phyloP scores from a whole-genome alignment of 2,329 filamentous ascomycete genomes.

The Pochonia chlamydosporia region DNA sequence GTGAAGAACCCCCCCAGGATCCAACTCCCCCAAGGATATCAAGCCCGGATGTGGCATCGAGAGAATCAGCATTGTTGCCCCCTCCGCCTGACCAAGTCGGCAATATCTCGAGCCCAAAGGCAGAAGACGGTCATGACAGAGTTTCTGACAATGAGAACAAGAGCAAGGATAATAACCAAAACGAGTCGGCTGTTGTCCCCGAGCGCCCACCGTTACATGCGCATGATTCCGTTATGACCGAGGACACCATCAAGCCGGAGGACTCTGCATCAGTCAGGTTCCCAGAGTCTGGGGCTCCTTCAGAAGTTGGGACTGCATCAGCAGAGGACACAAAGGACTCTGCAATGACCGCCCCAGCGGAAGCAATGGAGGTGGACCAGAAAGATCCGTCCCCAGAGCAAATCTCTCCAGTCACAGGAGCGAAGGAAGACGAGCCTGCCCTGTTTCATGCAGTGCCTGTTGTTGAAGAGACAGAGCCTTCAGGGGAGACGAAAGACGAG shows the following conservation, averaged over 20 bases:
- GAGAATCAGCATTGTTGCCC: conserved; percentile 22
- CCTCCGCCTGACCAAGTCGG: conserved; percentile 34
- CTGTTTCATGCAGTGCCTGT: not conserved
- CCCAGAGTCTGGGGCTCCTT: conserved; percentile 23
- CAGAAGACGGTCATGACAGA: conserved; percentile 19
- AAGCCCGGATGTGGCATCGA: not conserved
- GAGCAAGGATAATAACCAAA: conserved; percentile 17
- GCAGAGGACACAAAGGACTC: conserved; percentile 16
- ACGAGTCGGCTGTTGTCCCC: conserved; percentile 13
- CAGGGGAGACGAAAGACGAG: not conserved
- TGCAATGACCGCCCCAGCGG: conserved; percentile 5
- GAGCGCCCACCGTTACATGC: conserved; percentile 20
- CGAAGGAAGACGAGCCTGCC: not conserved
- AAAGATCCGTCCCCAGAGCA: conserved; percentile 10
- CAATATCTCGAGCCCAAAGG: conserved; percentile 30
- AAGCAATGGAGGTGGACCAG: not conserved
- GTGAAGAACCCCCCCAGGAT: not conserved
- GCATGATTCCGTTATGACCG: conserved; percentile 28
- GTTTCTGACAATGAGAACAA: conserved; percentile 19
- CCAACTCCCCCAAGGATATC: not conserved
- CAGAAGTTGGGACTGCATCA: conserved; percentile 18
- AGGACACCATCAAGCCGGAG: conserved; percentile 32
- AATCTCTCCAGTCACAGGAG: conserved; percentile 13
- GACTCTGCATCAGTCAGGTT: conserved; percentile 29
- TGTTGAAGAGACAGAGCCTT: not conserved